Percentiles rank a stretch among this genome's conserved stretches.
These are phyloP conservation scores for Endocladia muricata DNA, from an alignment of 31 red algal species.

Conservation along the genomic window DNA sequence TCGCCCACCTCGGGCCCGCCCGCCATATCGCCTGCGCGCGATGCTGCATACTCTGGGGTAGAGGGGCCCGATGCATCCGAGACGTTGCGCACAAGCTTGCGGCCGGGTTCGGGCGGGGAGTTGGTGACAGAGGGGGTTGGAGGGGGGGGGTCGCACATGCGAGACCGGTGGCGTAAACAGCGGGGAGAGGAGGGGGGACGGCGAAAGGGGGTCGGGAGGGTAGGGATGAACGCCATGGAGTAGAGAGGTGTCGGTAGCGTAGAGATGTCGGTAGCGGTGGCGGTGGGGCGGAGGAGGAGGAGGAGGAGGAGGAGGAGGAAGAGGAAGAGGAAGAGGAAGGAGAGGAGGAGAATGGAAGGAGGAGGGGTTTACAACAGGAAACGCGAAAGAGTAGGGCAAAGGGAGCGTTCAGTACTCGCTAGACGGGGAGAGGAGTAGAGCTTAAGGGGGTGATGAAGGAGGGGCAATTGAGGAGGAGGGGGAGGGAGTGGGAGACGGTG, in stretches of 20 bases:
- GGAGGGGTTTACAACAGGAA: neutral
- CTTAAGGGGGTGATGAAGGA: too few relatives aligned
- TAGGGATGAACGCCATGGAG: slow-evolving; percentile 21
- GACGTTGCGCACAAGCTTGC: slow-evolving; percentile 50
- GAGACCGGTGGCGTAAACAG: neutral
- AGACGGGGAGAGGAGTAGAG: too few relatives aligned
- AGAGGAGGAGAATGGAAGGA: neutral
- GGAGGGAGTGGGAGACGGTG: too few relatives aligned
- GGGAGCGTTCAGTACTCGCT: neutral
- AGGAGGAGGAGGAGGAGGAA: neutral
- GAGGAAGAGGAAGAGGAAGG: neutral
- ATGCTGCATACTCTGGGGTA: slow-evolving; percentile 16
- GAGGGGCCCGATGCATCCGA: neutral
- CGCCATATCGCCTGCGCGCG: slow-evolving; percentile 55
- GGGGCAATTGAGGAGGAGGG: too few relatives aligned
- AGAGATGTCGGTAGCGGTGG: neutral
- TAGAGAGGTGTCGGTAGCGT: neutral
- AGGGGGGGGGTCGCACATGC: neutral
- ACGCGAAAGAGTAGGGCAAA: neutral
- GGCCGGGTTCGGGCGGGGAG: slow-evolving; percentile 7
- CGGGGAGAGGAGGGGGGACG: neutral
- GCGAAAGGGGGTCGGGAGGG: neutral
- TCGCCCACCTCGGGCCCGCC: slow-evolving; percentile 45
- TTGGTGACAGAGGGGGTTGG: slow-evolving; percentile 34
- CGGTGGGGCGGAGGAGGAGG: too few relatives aligned